Base-by-base conservation (phyloP, 139 green algal species). In the Astrephomene gubernaculifera region DNA sequence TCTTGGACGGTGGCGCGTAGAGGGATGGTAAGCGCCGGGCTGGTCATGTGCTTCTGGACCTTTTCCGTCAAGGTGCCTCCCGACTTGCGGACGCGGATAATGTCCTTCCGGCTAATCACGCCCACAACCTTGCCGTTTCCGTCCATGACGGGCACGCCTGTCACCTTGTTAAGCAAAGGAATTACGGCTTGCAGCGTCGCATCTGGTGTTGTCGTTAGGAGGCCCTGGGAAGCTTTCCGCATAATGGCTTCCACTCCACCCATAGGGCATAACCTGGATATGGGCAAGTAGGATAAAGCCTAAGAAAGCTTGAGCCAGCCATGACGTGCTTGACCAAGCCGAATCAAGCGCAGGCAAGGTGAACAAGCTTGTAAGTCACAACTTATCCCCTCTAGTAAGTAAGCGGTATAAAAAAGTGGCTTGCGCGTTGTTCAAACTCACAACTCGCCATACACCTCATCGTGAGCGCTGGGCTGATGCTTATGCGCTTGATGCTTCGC, bases 81-180 rank as follows among this genome's bases (percentile, higher is more conserved):
- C 29, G 84, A 81, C 54, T 92, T 91, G 41, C 82, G 74, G 57
- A 96, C 79, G 7, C 88, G 82, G 81, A 95, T 95, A 65, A 95
- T 92, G 85, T 96, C 93, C 89, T 94, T 94, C 8, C 90, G 90
- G 87, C 87, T 94, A 75, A 96, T 92, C 6, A 96, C 93, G 54
- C 93, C 93, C 22, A 95, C 85, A 1, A 95, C 85, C 0, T 65
- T 33, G 68, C 91, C 92, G 27, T 86, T 65, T 19, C 73, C 79
- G 71, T 93, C 90, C 0, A 96, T 86, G 12, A 96, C 93, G 19
- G 93, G 91, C 67, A 96, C 72, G 35, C 93, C 93, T 27, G 93
- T 92, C 1, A 90, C 89, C 41, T 87, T 88, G 71, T 86, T 90
- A 7, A 92, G 73, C 12, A 68, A 43, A 0, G 89, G 89, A 4